Conservation (phyloP, 345 rosid species). For the Abelmoschus esculentus region DNA sequence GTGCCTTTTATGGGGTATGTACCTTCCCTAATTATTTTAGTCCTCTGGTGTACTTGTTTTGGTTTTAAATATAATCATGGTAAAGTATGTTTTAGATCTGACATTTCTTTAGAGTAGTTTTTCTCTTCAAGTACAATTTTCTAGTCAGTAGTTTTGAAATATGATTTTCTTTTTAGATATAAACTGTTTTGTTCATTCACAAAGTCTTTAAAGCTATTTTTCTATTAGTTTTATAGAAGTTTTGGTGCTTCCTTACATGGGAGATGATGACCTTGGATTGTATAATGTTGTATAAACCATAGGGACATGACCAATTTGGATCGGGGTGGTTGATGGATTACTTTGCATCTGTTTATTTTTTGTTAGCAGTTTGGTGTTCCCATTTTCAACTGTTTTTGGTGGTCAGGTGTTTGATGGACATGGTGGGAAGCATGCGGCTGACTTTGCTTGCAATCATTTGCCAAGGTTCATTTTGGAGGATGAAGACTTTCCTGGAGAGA, state of each 20-base stretch:
- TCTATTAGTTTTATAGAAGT: not conserved
- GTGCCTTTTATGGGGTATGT: conserved; percentile 80
- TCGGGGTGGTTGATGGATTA: too few relatives aligned
- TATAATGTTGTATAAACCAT: too few relatives aligned
- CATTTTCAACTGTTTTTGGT: not conserved
- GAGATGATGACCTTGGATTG: not conserved
- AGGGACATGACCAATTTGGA: too few relatives aligned
- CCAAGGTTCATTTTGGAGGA: conserved; percentile 65
- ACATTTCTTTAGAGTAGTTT: not conserved
- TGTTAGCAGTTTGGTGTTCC: not conserved
- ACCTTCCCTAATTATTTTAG: conserved; percentile 1
- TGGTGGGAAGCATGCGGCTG: conserved; percentile 91
- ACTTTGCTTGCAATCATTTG: conserved; percentile 15
- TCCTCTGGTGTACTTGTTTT: not conserved
- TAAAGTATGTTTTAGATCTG: not conserved
- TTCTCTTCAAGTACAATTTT: not conserved
- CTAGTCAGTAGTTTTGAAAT: not conserved
- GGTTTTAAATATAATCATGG: not conserved
- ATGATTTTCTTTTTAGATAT: not conserved
- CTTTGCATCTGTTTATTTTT: not conserved
- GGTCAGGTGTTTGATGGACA: conserved; percentile 44
- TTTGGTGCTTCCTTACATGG: not conserved
- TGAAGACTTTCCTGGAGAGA: conserved; percentile 56
- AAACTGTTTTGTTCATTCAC: too few relatives aligned
- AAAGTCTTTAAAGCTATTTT: not conserved